Base-by-base conservation (phyloP, 2,329 filamentous ascomycete genomes). In the Bipolaris victoriae region DNA sequence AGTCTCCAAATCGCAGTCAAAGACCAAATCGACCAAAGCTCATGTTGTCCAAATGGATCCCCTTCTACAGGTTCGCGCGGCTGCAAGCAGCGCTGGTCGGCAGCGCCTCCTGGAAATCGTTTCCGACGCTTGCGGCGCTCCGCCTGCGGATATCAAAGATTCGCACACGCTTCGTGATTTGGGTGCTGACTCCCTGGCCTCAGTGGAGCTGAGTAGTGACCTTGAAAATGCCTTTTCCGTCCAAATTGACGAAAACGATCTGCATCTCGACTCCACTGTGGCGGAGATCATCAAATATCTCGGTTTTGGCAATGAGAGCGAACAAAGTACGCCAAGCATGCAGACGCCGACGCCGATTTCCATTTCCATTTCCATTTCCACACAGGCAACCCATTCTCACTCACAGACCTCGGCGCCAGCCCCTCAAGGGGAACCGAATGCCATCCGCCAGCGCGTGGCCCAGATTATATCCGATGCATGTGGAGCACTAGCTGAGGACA, bases 141-240 rank as follows among this genome's bases (percentile, higher is more conserved):
- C 46, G 2, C 11, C 36, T 13, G 39, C 33, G 3, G 46, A 49
- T n/a, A 49, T 49, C 35, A 49, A 49, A 37, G 22, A 49, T n/a
- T 39, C 35, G 3, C 33, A 49, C 20, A 49, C 46, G 22, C 46
- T 49, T 18, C 46, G 46, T 5, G 61, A 65, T 50, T 29, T 65
- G 11, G 63, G 63, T 10, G 43, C 61, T 16, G 63, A 65, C 29
- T 65, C 63, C 1, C 45, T 65, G 16, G 47, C 57, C 3, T 49
- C 46, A 11, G 46, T 49, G 11, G 46, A 49, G 20, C 22, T 49
- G 31, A 49, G 46, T 15, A 49, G 46, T 29, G 46, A 49, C n/a
- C 46, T 49, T 20, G 46, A 49, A 20, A 49, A 39, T 18, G 46
- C 46, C 7, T 49, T 49, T 39, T 49, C 46, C 15, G n/a, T 13